Evolutionary conservation across 2,329 filamentous ascomycete species (phyloP), one percentile per base, ranked within the genome.

Genomic region (Talaromyces sp.): DNA sequence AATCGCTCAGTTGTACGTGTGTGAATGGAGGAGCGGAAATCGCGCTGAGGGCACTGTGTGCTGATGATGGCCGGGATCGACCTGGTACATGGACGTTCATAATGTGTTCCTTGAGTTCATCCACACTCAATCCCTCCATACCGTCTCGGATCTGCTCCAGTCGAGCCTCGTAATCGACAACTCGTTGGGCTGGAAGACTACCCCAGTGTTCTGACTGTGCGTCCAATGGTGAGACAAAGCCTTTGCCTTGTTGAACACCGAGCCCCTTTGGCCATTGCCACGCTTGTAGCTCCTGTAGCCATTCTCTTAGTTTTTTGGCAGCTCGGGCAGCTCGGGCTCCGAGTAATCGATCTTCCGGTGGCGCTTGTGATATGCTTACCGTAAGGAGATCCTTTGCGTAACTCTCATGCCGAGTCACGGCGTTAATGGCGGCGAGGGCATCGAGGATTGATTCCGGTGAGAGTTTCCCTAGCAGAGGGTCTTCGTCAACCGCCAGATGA

Each of bases 91-190:
- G 90, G 70, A 90, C 90, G 75, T 89, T 87, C 66, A 97, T 80
- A 67, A 97, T 90, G 71, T 93, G 90, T 50, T 84, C 86, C 79
- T 99, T 98, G 72, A 99, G 87, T 66, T 96, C 92, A 70, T 98
- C 79, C 65, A 81, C 76, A 40, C 75, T 75, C 40, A 80, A 67
- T 63, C 69, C 72, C 4, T 80, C 77, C 68, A 79, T 75, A 48
- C 72, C 77, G 66, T 80, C 77, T 56, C 74, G 82, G 63, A 98
- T 96, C 66, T 90, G 85, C 60, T 90, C 88, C 12, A 96, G 81
- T 42, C 93, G 86, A 62, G 75, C 78, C 69, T 95, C 90, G 73
- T 95, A 93, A 57, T 79, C 78, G 54, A 83, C 76, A 1, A 96
- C 86, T 40, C 89, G 82, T 16, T 80, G 75, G 2, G 83, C 83